Percentiles rank a stretch among this genome's conserved stretches.
These are phyloP conservation scores for Phytophthora ohioensis DNA, from an alignment of 352 stramenopile species.

Conservation along the genomic window DNA sequence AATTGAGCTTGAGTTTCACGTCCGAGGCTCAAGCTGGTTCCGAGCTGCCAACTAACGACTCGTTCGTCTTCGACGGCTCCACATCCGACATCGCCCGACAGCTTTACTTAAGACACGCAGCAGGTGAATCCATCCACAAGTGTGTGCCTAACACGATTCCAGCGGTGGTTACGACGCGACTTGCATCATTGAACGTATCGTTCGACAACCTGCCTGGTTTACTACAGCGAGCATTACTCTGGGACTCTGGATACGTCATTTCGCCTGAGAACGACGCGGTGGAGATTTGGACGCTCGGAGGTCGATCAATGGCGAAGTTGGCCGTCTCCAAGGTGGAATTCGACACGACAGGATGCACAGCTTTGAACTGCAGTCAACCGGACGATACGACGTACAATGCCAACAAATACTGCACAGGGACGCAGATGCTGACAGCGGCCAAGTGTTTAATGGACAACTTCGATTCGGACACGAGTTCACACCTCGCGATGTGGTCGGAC, in stretches of 20 bases:
- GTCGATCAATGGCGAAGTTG: constrained; percentile 40
- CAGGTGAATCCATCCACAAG: constrained; percentile 26
- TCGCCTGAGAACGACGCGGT: constrained; percentile 38
- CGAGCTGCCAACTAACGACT: constrained; percentile 29
- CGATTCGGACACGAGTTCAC: constrained; percentile 26
- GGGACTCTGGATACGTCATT: constrained; percentile 47
- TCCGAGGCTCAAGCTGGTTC: constrained; percentile 19
- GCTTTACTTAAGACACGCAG: constrained; percentile 36
- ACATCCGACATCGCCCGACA: constrained; percentile 48
- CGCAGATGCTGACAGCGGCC: constrained; percentile 40
- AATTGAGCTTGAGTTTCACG: constrained; percentile 29
- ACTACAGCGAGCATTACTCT: constrained; percentile 46
- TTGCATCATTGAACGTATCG: constrained; percentile 23
- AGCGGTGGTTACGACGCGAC: constrained; percentile 23
- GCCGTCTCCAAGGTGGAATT: constrained; percentile 44
- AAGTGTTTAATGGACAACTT: constrained; percentile 46
- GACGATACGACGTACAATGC: constrained; percentile 26
- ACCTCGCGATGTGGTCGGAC: constrained; percentile 47
- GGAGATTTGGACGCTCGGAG: constrained; percentile 45
- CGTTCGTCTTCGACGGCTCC: constrained; percentile 43
- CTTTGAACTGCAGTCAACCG: constrained; percentile 39
- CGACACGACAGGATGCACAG: constrained; percentile 39
- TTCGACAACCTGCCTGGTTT: constrained; percentile 39
- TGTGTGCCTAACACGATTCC: constrained; percentile 31
- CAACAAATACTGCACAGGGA: constrained; percentile 36